Base-by-base conservation (phyloP, 2,329 filamentous ascomycete genomes). In the Chaetomiaceae sp. region DNA sequence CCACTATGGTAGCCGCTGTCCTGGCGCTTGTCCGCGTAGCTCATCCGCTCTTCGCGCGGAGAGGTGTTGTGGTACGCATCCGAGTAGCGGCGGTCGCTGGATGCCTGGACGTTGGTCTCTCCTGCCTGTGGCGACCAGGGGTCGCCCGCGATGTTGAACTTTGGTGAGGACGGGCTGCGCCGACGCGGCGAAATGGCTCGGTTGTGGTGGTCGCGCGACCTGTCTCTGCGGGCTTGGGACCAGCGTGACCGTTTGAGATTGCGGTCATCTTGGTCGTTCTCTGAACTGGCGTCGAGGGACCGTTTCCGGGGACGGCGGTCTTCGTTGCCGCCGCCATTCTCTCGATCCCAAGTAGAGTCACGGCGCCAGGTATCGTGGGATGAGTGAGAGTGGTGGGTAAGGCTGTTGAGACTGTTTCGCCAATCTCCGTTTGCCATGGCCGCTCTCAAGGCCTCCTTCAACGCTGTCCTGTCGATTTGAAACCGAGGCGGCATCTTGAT, bases 1-100 rank as follows among this genome's bases (percentile, higher is more conserved):
- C 58, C 60, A 27, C 63, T 63, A 7, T 63, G 58, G 45, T 64
- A 65, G 23, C 63, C 63, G 30, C 61, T 64, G 31, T 65, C 62
- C 17, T 63, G 58, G 3, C 58, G 59, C 37, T 48, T 44, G 27
- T 59, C 57, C 1, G 48, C 25, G 20, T 47, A 51, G 4, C 51
- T 45, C 14, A 33, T 47, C 13, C 58, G 50, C 14, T 58, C 57
- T 2, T 60, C 57, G 16, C 56, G 35, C 1, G 48, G 38, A 7
- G 55, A 44, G 7, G 38, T 31, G 35, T 54, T 47, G 17, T 12
- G 35, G 12, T 31, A 30, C 4, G 34, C 14, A 13, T 55, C 53
- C 17, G 23, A n/a, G 14, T 49, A 42, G 4, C 47, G 50, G 35
- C 42, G 45, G 19, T 50, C 52, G 39, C n/a, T 40, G n/a, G 49